Percentiles rank a stretch among this genome's conserved stretches.
These are phyloP conservation scores for Elsinoe arachidis DNA, from an alignment of 2,329 filamentous ascomycete species.

Conservation along the genomic window DNA sequence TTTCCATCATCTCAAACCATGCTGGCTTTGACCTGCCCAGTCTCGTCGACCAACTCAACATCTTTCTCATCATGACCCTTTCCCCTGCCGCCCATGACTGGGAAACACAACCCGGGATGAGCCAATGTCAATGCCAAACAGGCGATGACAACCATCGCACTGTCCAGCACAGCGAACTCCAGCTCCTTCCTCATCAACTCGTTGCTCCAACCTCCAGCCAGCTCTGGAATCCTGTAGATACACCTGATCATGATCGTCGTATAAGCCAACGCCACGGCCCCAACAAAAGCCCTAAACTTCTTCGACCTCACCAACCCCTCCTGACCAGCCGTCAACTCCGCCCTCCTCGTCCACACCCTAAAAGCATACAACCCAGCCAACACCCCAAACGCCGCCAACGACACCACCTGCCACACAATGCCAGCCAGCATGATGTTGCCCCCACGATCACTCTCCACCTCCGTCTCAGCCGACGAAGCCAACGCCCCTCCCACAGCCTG, in stretches of 20 bases:
- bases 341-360: background rate
- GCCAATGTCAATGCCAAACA: conserved; percentile 34
- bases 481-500: conserved; percentile 52
- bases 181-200: conserved; percentile 17
- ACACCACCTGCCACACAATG: conserved; percentile 48
- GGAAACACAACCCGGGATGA: conserved; percentile 31
- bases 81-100: background rate
- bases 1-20: too few relatives aligned
- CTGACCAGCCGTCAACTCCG: background rate
- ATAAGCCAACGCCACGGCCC: conserved; percentile 22
- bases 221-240: conserved; percentile 25
- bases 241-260: conserved; percentile 24
- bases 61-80: background rate
- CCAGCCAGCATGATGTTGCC: conserved; percentile 51
- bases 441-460: conserved; percentile 37
- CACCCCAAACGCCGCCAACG: conserved; percentile 40
- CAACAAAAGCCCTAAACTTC: conserved; percentile 23
- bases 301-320: background rate
- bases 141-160: conserved; percentile 42
- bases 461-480: conserved; percentile 41
- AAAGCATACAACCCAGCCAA: conserved; percentile 31
- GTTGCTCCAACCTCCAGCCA: conserved; percentile 19
- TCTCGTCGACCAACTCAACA: background rate
- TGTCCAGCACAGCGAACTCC: conserved; percentile 23
- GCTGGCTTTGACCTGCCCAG: background rate